These are phyloP conservation scores for Cutaneotrichosporon sp. DNA, from an alignment of 1,284 basidiomycete genomes.

Conservation along the genomic window DNA sequence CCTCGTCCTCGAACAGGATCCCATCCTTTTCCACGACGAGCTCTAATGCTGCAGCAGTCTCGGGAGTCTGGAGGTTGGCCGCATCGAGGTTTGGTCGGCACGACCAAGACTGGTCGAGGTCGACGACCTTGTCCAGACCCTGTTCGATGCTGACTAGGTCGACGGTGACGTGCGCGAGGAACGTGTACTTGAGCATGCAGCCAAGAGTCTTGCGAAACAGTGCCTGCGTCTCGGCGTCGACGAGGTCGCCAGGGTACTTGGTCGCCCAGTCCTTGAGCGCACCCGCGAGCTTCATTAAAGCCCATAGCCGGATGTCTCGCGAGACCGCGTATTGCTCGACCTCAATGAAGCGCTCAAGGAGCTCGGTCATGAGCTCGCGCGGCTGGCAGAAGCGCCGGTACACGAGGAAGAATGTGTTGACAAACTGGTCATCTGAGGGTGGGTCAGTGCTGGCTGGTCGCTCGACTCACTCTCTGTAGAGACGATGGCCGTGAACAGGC, in stretches of 20 bases:
- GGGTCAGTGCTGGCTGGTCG: not conserved
- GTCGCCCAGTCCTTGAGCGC: constrained; percentile 48
- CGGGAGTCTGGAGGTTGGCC: not conserved
- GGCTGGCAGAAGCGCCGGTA: constrained; percentile 51
- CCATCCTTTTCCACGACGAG: constrained; percentile 12
- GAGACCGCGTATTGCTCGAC: constrained; percentile 39
- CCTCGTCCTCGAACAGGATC: constrained; percentile 1
- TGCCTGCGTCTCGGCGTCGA: constrained; percentile 27
- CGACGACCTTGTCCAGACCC: constrained; percentile 29
- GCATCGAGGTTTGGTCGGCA: constrained; percentile 13
- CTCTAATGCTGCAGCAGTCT: constrained; percentile 6
- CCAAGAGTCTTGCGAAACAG: constrained; percentile 38
- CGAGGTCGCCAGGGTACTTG: constrained; percentile 49
- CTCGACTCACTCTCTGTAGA: constrained; percentile 39
- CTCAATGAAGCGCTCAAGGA: constrained; percentile 41
- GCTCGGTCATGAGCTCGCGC: constrained; percentile 42
- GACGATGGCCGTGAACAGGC: constrained; percentile 45
- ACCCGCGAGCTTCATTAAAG: constrained; percentile 47
- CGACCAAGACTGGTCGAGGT: constrained; percentile 48
- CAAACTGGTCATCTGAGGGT: constrained; percentile 37
- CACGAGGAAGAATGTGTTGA: constrained; percentile 47
- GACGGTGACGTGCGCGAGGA: constrained; percentile 47
- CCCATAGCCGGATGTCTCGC: constrained; percentile 44
- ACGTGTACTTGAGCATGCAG: constrained; percentile 39
- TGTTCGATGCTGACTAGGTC: constrained; percentile 43